Conservation (phyloP, 106 monocot species). For the Allium sativum region DNA sequence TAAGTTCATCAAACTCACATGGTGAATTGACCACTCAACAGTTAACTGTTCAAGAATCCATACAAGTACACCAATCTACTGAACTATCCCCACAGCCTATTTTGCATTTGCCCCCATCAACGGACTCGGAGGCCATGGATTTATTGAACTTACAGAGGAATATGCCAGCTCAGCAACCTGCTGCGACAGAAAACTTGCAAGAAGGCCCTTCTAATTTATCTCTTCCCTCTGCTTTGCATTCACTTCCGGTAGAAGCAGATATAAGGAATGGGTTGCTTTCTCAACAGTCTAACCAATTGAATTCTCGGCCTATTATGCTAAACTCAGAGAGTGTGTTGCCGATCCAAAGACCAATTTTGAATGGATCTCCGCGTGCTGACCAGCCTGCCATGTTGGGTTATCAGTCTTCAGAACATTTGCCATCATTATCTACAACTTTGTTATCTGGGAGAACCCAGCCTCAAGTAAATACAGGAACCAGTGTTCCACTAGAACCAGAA, state of each 20-base stretch:
- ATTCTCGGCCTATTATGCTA: background rate
- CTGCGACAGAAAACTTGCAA: no score
- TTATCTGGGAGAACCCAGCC: slow-evolving; percentile 3
- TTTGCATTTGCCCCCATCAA: background rate
- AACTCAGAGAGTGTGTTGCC: background rate
- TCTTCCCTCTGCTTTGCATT: no score
- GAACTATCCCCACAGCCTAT: background rate
- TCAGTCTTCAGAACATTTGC: slow-evolving; percentile 4
- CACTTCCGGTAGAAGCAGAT: no score
- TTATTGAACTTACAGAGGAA: no score
- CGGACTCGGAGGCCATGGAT: no score
- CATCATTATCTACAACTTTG: background rate
- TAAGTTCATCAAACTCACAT: slow-evolving; percentile 5
- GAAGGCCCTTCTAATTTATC: no score
- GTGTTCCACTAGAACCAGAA: slow-evolving; percentile 4
- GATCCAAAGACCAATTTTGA: slow-evolving; percentile 4
- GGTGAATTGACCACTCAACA: slow-evolving; percentile 5
- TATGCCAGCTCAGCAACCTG: no score
- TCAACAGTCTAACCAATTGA: background rate
- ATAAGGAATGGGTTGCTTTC: background rate
- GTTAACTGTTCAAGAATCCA: background rate
- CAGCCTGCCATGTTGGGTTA: background rate
- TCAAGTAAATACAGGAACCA: slow-evolving; percentile 1
- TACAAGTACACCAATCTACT: background rate
- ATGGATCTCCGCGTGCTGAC: background rate